These are phyloP conservation scores for Digitaria exilis DNA, from an alignment of 202 grass and related monocot genomes.

Conservation along the genomic window DNA sequence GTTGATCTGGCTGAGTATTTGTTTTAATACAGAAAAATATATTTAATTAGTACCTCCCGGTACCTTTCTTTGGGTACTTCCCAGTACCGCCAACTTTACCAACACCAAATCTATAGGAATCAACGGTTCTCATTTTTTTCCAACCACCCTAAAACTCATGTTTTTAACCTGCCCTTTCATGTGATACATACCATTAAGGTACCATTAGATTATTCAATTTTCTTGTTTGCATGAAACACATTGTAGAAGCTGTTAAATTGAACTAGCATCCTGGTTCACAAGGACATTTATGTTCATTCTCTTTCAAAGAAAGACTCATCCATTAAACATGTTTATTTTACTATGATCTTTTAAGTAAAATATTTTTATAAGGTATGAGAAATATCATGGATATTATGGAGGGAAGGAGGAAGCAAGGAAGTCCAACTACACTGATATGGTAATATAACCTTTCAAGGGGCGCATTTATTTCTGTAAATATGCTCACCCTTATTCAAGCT, in stretches of 20 bases:
- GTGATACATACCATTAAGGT: neutral
- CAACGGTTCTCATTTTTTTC: too few species aligned
- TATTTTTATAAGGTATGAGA: constrained; percentile 76
- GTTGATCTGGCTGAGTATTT: too few species aligned
- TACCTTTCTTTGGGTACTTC: too few species aligned
- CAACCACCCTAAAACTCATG: too few species aligned
- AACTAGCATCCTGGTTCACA: neutral
- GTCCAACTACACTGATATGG: constrained; percentile 91
- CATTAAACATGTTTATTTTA: neutral
- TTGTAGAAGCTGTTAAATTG: constrained; percentile 7
- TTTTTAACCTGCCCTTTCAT: constrained; percentile 10
- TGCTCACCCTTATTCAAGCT: neutral
- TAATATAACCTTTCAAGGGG: constrained; percentile 28
- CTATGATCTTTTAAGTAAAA: constrained; percentile 24
- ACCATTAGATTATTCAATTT: neutral
- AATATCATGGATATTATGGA: constrained; percentile 84
- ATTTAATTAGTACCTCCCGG: too few species aligned
- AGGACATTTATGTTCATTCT: neutral
- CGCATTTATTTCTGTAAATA: constrained; percentile 1
- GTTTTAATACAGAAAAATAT: too few species aligned
- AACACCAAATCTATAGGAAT: too few species aligned
- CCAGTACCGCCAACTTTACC: too few species aligned
- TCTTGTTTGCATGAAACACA: neutral
- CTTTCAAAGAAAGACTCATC: neutral
- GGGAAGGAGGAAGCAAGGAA: constrained; percentile 89